Percentiles rank a stretch among this genome's conserved stretches.
These are phyloP conservation scores for Termitomyces sp. DNA, from an alignment of 768 basidiomycete species.

Conservation along the genomic window DNA sequence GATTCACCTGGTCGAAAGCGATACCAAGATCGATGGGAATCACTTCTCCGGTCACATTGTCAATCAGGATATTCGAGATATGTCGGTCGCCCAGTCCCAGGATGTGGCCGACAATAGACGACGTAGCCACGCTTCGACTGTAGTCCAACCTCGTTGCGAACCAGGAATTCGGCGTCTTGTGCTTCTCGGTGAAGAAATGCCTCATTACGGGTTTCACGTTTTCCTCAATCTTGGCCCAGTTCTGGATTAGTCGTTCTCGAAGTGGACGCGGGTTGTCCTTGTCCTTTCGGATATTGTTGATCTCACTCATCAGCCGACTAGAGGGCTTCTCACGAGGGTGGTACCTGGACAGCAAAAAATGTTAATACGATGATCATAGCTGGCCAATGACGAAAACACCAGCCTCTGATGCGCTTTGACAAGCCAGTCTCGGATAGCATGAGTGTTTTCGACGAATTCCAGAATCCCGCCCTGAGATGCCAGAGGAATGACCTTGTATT, in stretches of 20 bases:
- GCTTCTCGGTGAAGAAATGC: slow-evolving; percentile 89
- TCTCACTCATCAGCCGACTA: slow-evolving; percentile 22
- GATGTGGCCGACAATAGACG: slow-evolving; percentile 90
- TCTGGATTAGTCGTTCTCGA: slow-evolving; percentile 1
- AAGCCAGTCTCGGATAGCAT: slow-evolving; percentile 63
- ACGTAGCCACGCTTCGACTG: slow-evolving; percentile 88
- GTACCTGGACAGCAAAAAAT: slow-evolving; percentile 45
- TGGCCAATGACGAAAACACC: slow-evolving; percentile 16
- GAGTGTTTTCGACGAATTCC: slow-evolving; percentile 86
- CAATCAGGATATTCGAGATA: slow-evolving; percentile 87
- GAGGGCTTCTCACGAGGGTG: slow-evolving; percentile 49
- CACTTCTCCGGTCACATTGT: slow-evolving; percentile 78
- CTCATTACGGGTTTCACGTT: slow-evolving; percentile 84
- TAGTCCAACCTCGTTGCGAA: slow-evolving; percentile 89
- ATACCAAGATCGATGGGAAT: slow-evolving; percentile 97
- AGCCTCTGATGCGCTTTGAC: slow-evolving; percentile 58
- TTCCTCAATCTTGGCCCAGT: slow-evolving; percentile 35
- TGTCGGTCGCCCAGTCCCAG: slow-evolving; percentile 94
- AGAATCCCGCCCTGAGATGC: slow-evolving; percentile 78
- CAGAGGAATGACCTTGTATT: slow-evolving; percentile 89
- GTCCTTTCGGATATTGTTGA: slow-evolving; percentile 31
- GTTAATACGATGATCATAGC: neutral
- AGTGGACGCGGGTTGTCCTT: neutral
- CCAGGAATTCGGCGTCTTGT: slow-evolving; percentile 89
- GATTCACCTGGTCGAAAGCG: slow-evolving; percentile 86